Evolutionary conservation across 768 basidiomycete species (phyloP).

Genomic region (Fomitopsis serialis): DNA sequence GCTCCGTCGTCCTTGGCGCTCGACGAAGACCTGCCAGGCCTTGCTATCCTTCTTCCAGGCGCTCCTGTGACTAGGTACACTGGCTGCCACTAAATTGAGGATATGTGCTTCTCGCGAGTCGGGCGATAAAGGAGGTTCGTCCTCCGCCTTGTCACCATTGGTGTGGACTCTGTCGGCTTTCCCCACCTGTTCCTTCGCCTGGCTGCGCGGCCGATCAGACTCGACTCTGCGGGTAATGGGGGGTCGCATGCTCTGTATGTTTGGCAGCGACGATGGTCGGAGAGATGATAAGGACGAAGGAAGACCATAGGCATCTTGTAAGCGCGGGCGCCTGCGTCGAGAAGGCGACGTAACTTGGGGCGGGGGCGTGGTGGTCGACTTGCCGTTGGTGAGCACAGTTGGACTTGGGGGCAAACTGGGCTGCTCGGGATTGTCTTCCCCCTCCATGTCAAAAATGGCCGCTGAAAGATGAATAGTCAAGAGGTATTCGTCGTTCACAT

Average conservation of each 20-base stretch:
- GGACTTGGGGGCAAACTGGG: conserved; percentile 15
- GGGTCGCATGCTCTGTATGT: conserved; percentile 50
- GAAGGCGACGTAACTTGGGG: conserved; percentile 18
- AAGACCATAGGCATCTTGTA: conserved; percentile 33
- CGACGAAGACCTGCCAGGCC: conserved; percentile 59
- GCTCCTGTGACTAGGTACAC: conserved; percentile 65
- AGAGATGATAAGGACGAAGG: conserved; percentile 55
- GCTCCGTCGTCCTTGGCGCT: conserved; percentile 21
- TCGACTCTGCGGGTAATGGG: conserved; percentile 7
- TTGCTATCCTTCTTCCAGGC: conserved; percentile 61
- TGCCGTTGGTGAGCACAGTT: not conserved
- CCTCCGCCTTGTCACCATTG: conserved; percentile 5
- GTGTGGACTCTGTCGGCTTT: conserved; percentile 10
- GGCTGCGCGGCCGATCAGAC: conserved; percentile 9
- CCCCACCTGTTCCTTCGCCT: not conserved
- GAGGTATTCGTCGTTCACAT: conserved; percentile 1
- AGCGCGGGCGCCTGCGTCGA: conserved; percentile 15
- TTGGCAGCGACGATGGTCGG: conserved; percentile 66
- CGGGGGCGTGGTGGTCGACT: not conserved
- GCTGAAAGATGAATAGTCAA: conserved; percentile 30
- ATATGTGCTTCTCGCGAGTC: conserved; percentile 49
- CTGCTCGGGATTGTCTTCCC: conserved; percentile 33
- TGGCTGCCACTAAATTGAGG: conserved; percentile 59
- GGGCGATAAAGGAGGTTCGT: conserved; percentile 9
- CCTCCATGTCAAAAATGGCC: conserved; percentile 69